Conservation (phyloP, 2,329 filamentous ascomycete genomes). For the Fusarium palustre region DNA sequence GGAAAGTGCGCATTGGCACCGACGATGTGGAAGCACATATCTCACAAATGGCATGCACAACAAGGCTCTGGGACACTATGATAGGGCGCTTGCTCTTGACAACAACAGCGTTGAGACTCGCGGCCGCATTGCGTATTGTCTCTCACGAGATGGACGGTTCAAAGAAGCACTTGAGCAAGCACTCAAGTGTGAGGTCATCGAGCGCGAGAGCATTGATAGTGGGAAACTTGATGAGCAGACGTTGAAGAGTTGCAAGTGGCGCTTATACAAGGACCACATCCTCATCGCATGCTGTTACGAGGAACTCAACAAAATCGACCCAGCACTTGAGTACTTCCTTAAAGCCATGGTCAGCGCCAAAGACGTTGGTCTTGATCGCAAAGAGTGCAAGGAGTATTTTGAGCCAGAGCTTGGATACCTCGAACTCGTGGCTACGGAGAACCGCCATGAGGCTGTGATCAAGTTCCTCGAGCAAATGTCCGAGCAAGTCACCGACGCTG, state of each 20-base stretch:
- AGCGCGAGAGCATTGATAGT: conserved; percentile 48
- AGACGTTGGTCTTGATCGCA: conserved; percentile 42
- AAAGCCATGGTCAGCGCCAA: conserved; percentile 52
- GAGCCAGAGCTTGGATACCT: conserved; percentile 55
- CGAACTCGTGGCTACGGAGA: conserved; percentile 53
- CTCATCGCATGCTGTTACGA: conserved; percentile 55
- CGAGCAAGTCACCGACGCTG: conserved; percentile 39
- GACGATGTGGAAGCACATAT: conserved; percentile 56
- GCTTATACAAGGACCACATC: conserved; percentile 56
- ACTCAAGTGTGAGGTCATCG: conserved; percentile 53
- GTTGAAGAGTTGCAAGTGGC: conserved; percentile 51
- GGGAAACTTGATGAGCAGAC: conserved; percentile 43
- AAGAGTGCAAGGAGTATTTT: conserved; percentile 51
- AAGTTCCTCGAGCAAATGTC: conserved; percentile 52
- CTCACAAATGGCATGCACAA: conserved; percentile 52
- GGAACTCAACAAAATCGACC: conserved; percentile 49
- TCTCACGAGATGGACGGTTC: conserved; percentile 53
- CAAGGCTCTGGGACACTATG: conserved; percentile 53
- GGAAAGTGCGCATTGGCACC: conserved; percentile 54
- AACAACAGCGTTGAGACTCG: conserved; percentile 54
- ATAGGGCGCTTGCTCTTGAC: conserved; percentile 53
- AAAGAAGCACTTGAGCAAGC: conserved; percentile 52
- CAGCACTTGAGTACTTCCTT: conserved; percentile 52
- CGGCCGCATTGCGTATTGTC: conserved; percentile 57
- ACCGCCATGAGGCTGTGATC: conserved; percentile 53